phyloP scores from a whole-genome alignment of 495 filamentous ascomycete species.

The Podospora didyma region DNA sequence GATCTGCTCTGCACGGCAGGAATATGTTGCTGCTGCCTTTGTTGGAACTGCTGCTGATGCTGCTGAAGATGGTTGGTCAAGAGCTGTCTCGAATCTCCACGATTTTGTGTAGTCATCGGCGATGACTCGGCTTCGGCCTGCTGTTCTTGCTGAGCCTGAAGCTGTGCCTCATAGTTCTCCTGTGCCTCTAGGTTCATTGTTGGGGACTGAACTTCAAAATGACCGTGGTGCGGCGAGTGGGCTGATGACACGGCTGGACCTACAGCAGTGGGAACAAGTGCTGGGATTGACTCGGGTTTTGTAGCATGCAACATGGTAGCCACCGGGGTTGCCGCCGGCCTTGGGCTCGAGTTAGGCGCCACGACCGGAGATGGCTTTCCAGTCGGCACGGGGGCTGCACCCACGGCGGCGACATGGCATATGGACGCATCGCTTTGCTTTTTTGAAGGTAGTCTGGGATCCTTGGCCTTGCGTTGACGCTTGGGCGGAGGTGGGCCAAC shows the following conservation, averaged over 20 bases:
- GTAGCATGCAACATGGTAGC: not conserved
- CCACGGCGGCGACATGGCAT: not conserved
- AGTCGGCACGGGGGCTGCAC: not conserved
- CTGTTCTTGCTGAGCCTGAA: slow-evolving; percentile 30
- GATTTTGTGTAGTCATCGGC: slow-evolving; percentile 6
- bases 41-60: slow-evolving; percentile 15
- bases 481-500: slow-evolving; percentile 19
- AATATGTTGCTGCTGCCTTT: slow-evolving; percentile 18
- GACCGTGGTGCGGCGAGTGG: slow-evolving; percentile 19
- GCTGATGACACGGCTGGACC: slow-evolving; percentile 16
- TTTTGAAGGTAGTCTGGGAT: slow-evolving; percentile 8
- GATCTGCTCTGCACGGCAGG: slow-evolving; percentile 20
- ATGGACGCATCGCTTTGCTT: slow-evolving; percentile 2
- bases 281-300: slow-evolving; percentile 4
- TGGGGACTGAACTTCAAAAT: slow-evolving; percentile 29
- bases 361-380: not conserved
- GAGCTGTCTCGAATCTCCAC: slow-evolving; percentile 11
- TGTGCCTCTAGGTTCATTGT: no score
- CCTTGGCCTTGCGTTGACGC: slow-evolving; percentile 22
- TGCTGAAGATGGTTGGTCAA: slow-evolving; percentile 19
- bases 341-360: not conserved
- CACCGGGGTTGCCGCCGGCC: not conserved
- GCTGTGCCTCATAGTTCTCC: slow-evolving; percentile 30
- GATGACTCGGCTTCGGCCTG: slow-evolving; percentile 19
- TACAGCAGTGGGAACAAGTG: slow-evolving; percentile 2